Percentiles rank a stretch among this genome's conserved stretches.
phyloP scores from a whole-genome alignment of 495 filamentous ascomycete genomes.

The Aspergillus cavernicola region DNA sequence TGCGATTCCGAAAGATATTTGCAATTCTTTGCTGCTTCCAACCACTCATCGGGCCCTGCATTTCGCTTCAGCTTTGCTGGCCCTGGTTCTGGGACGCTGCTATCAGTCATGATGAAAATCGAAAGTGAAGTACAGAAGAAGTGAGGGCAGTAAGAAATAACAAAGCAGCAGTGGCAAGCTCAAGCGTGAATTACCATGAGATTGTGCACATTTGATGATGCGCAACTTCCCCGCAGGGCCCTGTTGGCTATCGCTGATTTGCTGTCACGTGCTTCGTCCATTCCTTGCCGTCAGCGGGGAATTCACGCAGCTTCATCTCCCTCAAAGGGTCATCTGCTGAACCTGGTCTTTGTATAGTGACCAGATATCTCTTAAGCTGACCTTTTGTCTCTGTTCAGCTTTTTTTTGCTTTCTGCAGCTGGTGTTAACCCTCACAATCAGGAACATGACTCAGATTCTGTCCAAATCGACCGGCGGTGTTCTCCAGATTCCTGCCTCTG shows the following conservation, averaged over 20 bases:
- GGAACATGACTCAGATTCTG: slow-evolving; percentile 34
- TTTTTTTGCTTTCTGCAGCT: too few relatives aligned
- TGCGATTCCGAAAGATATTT: slow-evolving; percentile 91
- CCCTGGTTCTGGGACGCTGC: slow-evolving; percentile 79
- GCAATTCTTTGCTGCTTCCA: slow-evolving; percentile 91
- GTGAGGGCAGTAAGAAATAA: slow-evolving; percentile 1
- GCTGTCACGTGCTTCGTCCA: slow-evolving; percentile 8
- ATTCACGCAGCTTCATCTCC: not conserved
- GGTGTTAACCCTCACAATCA: too few relatives aligned
- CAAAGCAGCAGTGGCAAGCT: not conserved
- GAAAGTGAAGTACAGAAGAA: slow-evolving; percentile 4
- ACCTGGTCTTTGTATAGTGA: too few relatives aligned
- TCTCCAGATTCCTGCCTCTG: slow-evolving; percentile 54
- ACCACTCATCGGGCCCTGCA: slow-evolving; percentile 93
- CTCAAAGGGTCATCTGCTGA: not conserved
- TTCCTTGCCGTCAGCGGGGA: slow-evolving; percentile 9
- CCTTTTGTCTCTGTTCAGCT: too few relatives aligned
- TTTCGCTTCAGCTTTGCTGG: slow-evolving; percentile 77
- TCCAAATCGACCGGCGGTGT: slow-evolving; percentile 52
- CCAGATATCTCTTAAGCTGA: too few relatives aligned
- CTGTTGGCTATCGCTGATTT: slow-evolving; percentile 6
- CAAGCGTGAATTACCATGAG: not conserved
- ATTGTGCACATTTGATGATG: slow-evolving; percentile 1
- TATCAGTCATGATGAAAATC: slow-evolving; percentile 39
- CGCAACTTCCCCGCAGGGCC: slow-evolving; percentile 11